These are phyloP conservation scores for Pneumocystis carinii DNA, from an alignment of 1,139 yeast species.

Conservation along the genomic window DNA sequence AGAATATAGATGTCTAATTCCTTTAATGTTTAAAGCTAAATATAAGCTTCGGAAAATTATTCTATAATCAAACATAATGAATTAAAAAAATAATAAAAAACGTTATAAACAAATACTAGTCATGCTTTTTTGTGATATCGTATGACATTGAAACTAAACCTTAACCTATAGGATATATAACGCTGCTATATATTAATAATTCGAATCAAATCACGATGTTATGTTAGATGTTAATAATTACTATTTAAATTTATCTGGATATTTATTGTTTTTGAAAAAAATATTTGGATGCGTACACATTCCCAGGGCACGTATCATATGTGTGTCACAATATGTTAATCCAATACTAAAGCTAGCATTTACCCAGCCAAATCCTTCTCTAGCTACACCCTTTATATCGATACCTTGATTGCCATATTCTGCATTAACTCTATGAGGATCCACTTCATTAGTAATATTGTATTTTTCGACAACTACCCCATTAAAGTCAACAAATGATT, in stretches of 20 bases:
- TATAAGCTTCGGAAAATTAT: too few relatives aligned
- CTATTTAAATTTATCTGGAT: not conserved
- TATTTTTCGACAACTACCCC: slow-evolving; percentile 96
- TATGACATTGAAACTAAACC: not conserved
- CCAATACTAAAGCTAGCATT: slow-evolving; percentile 76
- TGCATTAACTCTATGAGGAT: slow-evolving; percentile 86
- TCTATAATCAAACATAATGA: too few relatives aligned
- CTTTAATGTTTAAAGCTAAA: too few relatives aligned
- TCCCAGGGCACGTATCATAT: slow-evolving; percentile 66
- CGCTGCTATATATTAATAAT: not conserved
- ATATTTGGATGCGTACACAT: slow-evolving; percentile 66
- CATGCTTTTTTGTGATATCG: too few relatives aligned
- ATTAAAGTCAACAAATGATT: slow-evolving; percentile 82
- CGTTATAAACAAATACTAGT: too few relatives aligned
- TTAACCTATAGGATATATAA: not conserved
- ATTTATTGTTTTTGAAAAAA: slow-evolving; percentile 30
- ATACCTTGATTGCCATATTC: slow-evolving; percentile 96
- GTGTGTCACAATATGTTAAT: slow-evolving; percentile 48
- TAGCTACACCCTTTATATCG: slow-evolving; percentile 83
- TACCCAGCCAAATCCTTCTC: slow-evolving; percentile 93
- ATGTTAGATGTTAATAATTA: not conserved
- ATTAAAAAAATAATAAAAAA: too few relatives aligned
- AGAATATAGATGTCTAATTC: too few relatives aligned
- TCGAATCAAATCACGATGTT: not conserved
- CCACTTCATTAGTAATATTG: slow-evolving; percentile 68